Evolutionary conservation across 1,284 basidiomycete species (phyloP).

Genomic region (Gymnopus androsaceus): DNA sequence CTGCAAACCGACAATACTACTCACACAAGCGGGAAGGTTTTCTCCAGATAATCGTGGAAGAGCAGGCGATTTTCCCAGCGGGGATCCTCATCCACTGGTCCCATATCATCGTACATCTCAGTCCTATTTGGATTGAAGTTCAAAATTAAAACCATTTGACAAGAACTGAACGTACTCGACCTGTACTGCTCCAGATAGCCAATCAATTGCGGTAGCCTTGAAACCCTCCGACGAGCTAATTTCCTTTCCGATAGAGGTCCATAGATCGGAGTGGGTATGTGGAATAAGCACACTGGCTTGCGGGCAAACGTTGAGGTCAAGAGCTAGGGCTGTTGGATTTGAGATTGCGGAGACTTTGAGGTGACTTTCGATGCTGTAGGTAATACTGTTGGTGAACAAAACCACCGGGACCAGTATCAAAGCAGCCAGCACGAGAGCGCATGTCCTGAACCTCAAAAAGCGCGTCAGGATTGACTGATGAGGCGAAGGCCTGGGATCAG

Average conservation of each 20-base stretch:
- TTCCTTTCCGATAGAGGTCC: constrained; percentile 23
- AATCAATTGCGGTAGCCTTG: constrained; percentile 32
- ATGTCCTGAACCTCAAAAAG: neutral
- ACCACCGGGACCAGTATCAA: neutral
- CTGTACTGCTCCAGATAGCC: constrained; percentile 37
- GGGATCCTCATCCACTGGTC: constrained; percentile 27
- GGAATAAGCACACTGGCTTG: constrained; percentile 31
- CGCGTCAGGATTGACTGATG: neutral
- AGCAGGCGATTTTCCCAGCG: constrained; percentile 28
- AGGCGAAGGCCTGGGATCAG: neutral
- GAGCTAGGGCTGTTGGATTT: neutral
- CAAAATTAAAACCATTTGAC: neutral
- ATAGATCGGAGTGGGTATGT: constrained; percentile 20
- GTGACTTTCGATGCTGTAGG: too few relatives aligned
- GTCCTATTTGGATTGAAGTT: constrained; percentile 8
- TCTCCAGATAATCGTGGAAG: constrained; percentile 28
- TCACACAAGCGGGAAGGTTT: constrained; percentile 37
- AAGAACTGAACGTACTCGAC: constrained; percentile 29
- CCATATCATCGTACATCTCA: constrained; percentile 26
- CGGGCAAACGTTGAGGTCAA: constrained; percentile 28
- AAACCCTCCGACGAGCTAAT: constrained; percentile 33
- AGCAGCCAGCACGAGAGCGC: neutral
- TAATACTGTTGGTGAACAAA: neutral
- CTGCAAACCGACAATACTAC: constrained; percentile 2
- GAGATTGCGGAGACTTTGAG: neutral